Percentiles rank a stretch among this genome's conserved stretches.
Evolutionary conservation across 352 stramenopile species (phyloP).

Genomic region (Pythium folliculosum): DNA sequence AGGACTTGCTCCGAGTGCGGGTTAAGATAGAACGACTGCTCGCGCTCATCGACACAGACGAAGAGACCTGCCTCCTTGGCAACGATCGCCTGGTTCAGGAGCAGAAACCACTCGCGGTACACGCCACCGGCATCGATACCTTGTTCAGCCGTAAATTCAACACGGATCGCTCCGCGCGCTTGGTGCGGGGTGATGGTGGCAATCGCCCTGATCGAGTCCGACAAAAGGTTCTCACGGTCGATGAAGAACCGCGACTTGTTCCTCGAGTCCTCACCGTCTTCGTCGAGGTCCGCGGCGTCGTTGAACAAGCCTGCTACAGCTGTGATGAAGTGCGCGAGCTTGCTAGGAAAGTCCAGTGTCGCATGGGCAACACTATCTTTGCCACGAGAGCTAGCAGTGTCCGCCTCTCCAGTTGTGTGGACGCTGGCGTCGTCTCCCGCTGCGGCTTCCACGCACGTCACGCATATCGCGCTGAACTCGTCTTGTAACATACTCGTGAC

Average conservation of each 20-base stretch:
- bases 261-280: too few species aligned
- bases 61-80: constrained; percentile 40
- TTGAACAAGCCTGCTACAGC: constrained; percentile 9
- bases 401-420: background rate
- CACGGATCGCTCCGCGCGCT: constrained; percentile 29
- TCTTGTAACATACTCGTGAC: background rate
- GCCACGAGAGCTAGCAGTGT: background rate
- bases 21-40: constrained; percentile 60
- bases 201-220: constrained; percentile 20
- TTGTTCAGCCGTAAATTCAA: constrained; percentile 71
- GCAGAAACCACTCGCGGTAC: constrained; percentile 77
- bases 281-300: background rate
- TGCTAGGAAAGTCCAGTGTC: constrained; percentile 21
- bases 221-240: constrained; percentile 4
- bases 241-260: constrained; percentile 17
- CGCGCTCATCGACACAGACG: constrained; percentile 39
- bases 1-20: constrained; percentile 31
- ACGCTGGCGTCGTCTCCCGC: background rate
- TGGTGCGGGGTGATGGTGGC: background rate
- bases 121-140: constrained; percentile 75
- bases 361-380: background rate
- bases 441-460: background rate
- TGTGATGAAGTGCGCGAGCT: constrained; percentile 20
- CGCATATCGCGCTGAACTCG: background rate
- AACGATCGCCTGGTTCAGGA: constrained; percentile 55